Evolutionary conservation across 768 basidiomycete genomes (phyloP), one percentile per base, ranked within the genome.

Genomic region (Leccinellum albellum): DNA sequence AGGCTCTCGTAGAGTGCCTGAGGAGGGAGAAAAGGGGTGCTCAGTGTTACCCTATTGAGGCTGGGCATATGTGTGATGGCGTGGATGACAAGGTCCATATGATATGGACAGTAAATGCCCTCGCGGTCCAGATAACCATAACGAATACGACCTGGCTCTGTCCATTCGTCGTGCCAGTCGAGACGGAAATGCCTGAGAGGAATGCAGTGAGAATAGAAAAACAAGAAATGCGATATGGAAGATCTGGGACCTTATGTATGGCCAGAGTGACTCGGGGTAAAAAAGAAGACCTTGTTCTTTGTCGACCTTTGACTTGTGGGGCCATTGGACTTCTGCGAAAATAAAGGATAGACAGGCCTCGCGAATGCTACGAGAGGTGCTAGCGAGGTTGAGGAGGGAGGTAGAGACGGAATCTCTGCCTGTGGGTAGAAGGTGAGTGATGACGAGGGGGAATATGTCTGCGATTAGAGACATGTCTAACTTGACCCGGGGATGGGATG

Each of bases 81-180:
- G 23, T 60, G 47, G 5, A 66, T 45, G 56, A 61, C 61, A 29
- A 64, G 62, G 3, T 67, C 67, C 40, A 73, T 56, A 54, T 72
- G 59, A 51, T 59, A n/a, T 0, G 72, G 67, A 40, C 64, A 65
- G 20, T 74, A 74, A 44, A 69, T 69, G 46, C 61, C 64, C 8
- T 73, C 68, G 49, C 69, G 72, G 61, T 72, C 72, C 29, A 71
- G 56, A 23, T 61, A 60, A 26, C 72, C 72, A 24, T 70, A 48
- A 52, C 72, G 72, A 21, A 73, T 61, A n/a, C 72, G 72, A 21
- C 62, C 67, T 1, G 72, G 73, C 31, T 73, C 72, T 29, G 72
- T 72, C 72, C 72, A 73, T 48, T 73, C 72, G 56, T 74, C 73
- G 40, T 70, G 72, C 72, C 72, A 73, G 33, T 72, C 61, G 32